Evolutionary conservation across 805 yeast genomes (phyloP).

Genomic region (Sporopachydermia quercuum): DNA sequence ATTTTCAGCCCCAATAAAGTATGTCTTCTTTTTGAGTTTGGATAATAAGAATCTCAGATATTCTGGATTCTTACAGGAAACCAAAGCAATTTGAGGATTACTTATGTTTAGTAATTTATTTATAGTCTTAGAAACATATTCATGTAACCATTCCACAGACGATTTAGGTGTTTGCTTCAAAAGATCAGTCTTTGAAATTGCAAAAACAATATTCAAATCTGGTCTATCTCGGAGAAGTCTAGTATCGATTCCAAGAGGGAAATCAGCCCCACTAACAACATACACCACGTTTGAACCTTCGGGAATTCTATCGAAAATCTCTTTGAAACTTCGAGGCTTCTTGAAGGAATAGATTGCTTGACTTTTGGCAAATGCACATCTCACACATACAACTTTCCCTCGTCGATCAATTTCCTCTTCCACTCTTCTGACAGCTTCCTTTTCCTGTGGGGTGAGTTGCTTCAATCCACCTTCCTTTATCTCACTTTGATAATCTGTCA

Average conservation of each 20-base stretch:
- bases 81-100: neutral
- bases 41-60: neutral
- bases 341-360: neutral
- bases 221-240: neutral
- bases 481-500: no score
- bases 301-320: neutral
- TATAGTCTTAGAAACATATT: neutral
- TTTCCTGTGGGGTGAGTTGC: no score
- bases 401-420: neutral
- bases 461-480: neutral
- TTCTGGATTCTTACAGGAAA: neutral
- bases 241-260: neutral
- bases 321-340: neutral
- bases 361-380: neutral
- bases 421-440: neutral
- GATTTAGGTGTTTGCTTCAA: neutral
- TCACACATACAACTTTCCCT: neutral
- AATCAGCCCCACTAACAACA: neutral
- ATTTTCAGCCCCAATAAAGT: neutral
- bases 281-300: neutral
- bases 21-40: neutral
- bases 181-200: neutral
- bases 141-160: neutral
- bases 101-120: neutral
- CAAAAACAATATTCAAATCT: neutral